phyloP scores from a whole-genome alignment of 116 monocot genomes.

The Dioscorea cayenensis region DNA sequence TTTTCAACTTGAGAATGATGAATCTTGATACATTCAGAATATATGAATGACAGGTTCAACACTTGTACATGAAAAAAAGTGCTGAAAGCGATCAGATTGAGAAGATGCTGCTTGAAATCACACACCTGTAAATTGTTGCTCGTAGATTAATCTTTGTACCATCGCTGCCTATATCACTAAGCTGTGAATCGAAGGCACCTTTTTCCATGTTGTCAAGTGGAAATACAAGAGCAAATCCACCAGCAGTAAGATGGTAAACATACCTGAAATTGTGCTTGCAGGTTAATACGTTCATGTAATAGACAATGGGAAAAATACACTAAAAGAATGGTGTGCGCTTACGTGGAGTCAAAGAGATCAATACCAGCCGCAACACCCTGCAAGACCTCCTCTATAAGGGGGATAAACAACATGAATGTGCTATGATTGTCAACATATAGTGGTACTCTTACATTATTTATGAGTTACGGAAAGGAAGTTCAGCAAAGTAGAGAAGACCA shows the following conservation, averaged over 20 bases:
- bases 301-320: slow-evolving; percentile 1
- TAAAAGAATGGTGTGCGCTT: slow-evolving; percentile 7
- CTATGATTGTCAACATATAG: not conserved
- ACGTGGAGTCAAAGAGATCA: slow-evolving; percentile 96
- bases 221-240: slow-evolving; percentile 79
- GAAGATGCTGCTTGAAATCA: not conserved
- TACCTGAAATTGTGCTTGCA: slow-evolving; percentile 36
- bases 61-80: no score
- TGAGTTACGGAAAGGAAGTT: not conserved
- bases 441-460: not conserved
- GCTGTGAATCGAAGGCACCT: slow-evolving; percentile 11
- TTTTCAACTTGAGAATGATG: no score
- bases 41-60: no score
- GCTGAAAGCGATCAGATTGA: no score
- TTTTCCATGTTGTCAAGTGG: slow-evolving; percentile 48
- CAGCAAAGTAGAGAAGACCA: not conserved
- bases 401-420: not conserved
- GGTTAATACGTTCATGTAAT: not conserved
- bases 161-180: slow-evolving; percentile 37
- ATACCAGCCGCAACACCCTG: slow-evolving; percentile 87
- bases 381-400: slow-evolving; percentile 76
- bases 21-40: no score
- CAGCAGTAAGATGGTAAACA: slow-evolving; percentile 85
- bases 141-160: slow-evolving; percentile 81
- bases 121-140: slow-evolving; percentile 72